Evolutionary conservation across 2,329 filamentous ascomycete species (phyloP).

Genomic region (Camptophora hylomeconis): DNA sequence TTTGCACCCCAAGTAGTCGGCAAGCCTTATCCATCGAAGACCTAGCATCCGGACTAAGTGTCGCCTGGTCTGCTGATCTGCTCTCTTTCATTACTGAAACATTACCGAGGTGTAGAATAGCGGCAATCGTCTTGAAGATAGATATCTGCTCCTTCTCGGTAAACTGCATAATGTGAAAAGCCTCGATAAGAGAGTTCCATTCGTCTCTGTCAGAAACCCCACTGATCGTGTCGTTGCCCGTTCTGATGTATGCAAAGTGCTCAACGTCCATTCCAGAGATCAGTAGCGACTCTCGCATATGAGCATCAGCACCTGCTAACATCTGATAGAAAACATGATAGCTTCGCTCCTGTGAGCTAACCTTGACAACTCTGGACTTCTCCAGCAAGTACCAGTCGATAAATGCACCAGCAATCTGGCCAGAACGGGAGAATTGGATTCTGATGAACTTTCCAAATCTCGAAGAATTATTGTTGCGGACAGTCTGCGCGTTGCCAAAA

Average conservation of each 20-base stretch:
- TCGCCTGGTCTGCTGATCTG: constrained; percentile 77
- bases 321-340: constrained; percentile 98
- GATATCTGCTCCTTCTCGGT: constrained; percentile 68
- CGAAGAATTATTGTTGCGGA: constrained; percentile 96
- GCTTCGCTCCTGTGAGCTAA: constrained; percentile 79
- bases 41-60: constrained; percentile 62
- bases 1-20: constrained; percentile 66
- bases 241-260: constrained; percentile 82
- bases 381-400: constrained; percentile 98
- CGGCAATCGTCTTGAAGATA: constrained; percentile 77
- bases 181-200: constrained; percentile 81
- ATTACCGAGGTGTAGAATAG: constrained; percentile 87
- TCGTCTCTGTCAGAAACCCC: constrained; percentile 85
- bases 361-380: constrained; percentile 89
- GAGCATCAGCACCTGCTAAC: constrained; percentile 63
- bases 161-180: constrained; percentile 90
- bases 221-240: constrained; percentile 80
- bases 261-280: constrained; percentile 63
- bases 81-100: constrained; percentile 83
- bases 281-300: constrained; percentile 63
- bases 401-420: constrained; percentile 87
- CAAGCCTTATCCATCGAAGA: constrained; percentile 68
- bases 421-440: constrained; percentile 80
- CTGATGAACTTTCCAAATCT: constrained; percentile 98
- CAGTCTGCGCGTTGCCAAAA: constrained; percentile 95